phyloP scores from a whole-genome alignment of 129 eudicot species.

The Silybum marianum region DNA sequence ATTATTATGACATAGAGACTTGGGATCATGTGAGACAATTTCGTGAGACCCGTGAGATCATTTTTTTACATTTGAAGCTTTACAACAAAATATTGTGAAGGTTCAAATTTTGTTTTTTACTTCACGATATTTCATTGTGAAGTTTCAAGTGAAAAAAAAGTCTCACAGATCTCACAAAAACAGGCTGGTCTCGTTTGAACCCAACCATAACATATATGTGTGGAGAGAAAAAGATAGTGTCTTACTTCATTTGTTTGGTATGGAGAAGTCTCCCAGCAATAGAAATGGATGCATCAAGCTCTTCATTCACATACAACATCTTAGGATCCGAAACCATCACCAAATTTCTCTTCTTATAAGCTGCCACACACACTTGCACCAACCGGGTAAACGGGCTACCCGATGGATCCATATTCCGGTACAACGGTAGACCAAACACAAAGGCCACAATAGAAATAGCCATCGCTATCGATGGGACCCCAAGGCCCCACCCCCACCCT shows the following conservation, averaged over 20 bases:
- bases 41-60: too few relatives aligned
- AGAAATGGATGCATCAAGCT: constrained; percentile 69
- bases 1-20: background rate
- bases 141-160: too few relatives aligned
- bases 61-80: too few relatives aligned
- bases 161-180: too few relatives aligned
- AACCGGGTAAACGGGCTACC: constrained; percentile 62
- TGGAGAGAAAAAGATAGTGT: background rate
- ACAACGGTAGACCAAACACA: constrained; percentile 46
- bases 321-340: constrained; percentile 27
- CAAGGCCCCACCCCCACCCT: constrained; percentile 70
- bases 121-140: too few relatives aligned
- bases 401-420: constrained; percentile 46
- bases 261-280: constrained; percentile 66
- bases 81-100: too few relatives aligned
- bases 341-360: constrained; percentile 47
- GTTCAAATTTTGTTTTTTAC: too few relatives aligned
- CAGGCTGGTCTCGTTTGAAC: too few relatives aligned
- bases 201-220: too few relatives aligned
- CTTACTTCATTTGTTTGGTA: constrained; percentile 45
- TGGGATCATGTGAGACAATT: too few relatives aligned
- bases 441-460: constrained; percentile 48
- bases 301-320: constrained; percentile 52
- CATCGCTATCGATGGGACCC: constrained; percentile 56
- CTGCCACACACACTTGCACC: constrained; percentile 56